Percentiles rank a stretch among this genome's conserved stretches.
Conservation (phyloP, 768 basidiomycete genomes). For the Saitozyma sp. region DNA sequence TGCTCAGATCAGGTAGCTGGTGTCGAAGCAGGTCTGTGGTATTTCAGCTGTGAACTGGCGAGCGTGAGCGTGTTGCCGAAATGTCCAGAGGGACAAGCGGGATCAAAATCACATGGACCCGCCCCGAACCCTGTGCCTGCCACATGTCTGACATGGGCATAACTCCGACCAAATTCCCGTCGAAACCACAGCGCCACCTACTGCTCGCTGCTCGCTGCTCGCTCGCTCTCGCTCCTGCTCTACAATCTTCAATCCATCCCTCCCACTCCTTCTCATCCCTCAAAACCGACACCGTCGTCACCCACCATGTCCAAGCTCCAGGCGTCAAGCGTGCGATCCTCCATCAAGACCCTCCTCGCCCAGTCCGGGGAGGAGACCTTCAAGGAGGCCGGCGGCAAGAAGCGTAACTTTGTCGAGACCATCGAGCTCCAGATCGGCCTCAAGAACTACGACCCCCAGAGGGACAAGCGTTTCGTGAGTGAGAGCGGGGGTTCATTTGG, state of each 20-base stretch:
- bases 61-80: no score
- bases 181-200: slow-evolving; percentile 10
- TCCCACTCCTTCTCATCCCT: slow-evolving; percentile 5
- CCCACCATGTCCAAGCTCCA: slow-evolving; percentile 68
- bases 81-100: no score
- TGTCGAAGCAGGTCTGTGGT: background rate
- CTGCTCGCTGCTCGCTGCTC: background rate
- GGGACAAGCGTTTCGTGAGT: slow-evolving; percentile 99
- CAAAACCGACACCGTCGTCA: slow-evolving; percentile 17
- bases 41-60: background rate
- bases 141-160: no score
- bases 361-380: slow-evolving; percentile 77
- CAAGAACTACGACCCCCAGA: slow-evolving; percentile 74
- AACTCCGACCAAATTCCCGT: background rate
- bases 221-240: no score
- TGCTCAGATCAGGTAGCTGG: background rate
- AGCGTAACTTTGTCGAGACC: slow-evolving; percentile 55
- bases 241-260: background rate
- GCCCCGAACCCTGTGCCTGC: no score
- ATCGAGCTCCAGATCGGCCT: slow-evolving; percentile 55
- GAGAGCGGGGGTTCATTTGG: background rate
- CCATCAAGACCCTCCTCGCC: slow-evolving; percentile 84
- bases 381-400: slow-evolving; percentile 52
- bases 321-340: slow-evolving; percentile 99
- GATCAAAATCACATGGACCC: no score